Conservation (phyloP, 805 yeast genomes). For the Pichia manshurica region DNA sequence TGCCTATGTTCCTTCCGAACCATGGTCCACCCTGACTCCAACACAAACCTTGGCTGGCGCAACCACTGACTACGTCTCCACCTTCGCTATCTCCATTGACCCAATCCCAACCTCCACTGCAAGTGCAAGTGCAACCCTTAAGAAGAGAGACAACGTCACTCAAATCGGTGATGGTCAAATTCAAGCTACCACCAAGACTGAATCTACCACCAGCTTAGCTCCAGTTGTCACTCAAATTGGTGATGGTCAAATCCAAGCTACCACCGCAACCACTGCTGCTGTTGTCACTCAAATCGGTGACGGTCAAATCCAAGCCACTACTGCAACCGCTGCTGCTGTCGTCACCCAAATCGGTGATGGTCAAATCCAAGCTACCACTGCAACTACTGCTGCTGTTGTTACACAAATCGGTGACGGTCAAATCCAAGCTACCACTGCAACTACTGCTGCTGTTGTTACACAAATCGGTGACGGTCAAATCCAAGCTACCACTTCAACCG, state of each 20-base stretch:
- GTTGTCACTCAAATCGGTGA: constrained; percentile 46
- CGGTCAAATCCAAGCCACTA: constrained; percentile 50
- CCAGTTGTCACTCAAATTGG: constrained; percentile 48
- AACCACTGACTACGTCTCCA: constrained; percentile 48
- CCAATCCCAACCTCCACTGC: constrained; percentile 34
- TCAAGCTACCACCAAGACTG: constrained; percentile 38
- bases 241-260: constrained; percentile 58
- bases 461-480: no score
- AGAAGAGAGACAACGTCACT: constrained; percentile 34
- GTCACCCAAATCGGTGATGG: constrained; percentile 49
- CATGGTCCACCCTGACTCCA: constrained; percentile 72
- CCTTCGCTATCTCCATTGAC: constrained; percentile 69
- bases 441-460: no score
- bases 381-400: constrained; percentile 35
- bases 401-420: constrained; percentile 62
- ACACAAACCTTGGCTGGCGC: constrained; percentile 45
- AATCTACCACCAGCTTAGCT: constrained; percentile 31
- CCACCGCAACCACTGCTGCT: constrained; percentile 28
- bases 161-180: constrained; percentile 53
- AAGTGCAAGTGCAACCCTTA: constrained; percentile 11
- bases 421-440: constrained; percentile 40
- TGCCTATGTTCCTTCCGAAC: constrained; percentile 60
- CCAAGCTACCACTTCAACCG: no score
- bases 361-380: constrained; percentile 34
- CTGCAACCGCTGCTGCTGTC: constrained; percentile 31